These are phyloP conservation scores for Lanmaoa pseudosensibilis DNA, from an alignment of 768 basidiomycete genomes.

Conservation along the genomic window DNA sequence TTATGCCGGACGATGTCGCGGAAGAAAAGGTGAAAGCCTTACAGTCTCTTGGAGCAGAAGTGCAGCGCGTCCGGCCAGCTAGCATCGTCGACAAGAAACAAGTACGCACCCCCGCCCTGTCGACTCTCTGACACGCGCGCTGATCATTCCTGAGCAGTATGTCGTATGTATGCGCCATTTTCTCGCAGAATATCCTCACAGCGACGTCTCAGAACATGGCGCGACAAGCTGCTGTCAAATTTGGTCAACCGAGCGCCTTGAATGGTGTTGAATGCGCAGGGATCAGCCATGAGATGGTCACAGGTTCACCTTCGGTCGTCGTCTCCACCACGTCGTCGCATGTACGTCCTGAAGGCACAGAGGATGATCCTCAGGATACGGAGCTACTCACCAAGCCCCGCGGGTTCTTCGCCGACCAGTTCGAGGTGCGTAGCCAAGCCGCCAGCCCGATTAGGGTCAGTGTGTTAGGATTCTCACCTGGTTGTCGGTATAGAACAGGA, in stretches of 20 bases:
- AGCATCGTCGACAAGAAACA: conserved; percentile 98
- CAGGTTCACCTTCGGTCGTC: conserved; percentile 49
- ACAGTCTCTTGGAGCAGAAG: conserved; percentile 80
- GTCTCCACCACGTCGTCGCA: conserved; percentile 52
- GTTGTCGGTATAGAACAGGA: conserved; percentile 55
- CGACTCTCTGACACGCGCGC: neutral
- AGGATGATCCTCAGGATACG: conserved; percentile 38
- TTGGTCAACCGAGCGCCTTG: conserved; percentile 48
- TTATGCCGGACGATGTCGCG: conserved; percentile 88
- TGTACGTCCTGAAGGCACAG: conserved; percentile 35
- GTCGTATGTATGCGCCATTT: conserved; percentile 48
- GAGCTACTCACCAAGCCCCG: conserved; percentile 55
- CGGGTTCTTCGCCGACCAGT: conserved; percentile 96
- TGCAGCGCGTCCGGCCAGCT: conserved; percentile 87
- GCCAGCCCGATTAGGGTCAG: neutral
- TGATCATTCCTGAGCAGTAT: conserved; percentile 42
- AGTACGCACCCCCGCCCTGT: conserved; percentile 41
- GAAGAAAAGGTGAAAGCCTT: conserved; percentile 89
- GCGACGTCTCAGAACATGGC: conserved; percentile 73
- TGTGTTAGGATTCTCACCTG: neutral
- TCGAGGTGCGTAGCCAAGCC: conserved; percentile 53
- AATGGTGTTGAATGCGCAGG: conserved; percentile 14
- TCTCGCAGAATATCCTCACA: neutral
- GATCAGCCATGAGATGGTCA: conserved; percentile 36
- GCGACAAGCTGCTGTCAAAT: conserved; percentile 70